Evolutionary conservation across 192 early-diverging fungal species (phyloP).

Genomic region (Neocallimastix lanati): DNA sequence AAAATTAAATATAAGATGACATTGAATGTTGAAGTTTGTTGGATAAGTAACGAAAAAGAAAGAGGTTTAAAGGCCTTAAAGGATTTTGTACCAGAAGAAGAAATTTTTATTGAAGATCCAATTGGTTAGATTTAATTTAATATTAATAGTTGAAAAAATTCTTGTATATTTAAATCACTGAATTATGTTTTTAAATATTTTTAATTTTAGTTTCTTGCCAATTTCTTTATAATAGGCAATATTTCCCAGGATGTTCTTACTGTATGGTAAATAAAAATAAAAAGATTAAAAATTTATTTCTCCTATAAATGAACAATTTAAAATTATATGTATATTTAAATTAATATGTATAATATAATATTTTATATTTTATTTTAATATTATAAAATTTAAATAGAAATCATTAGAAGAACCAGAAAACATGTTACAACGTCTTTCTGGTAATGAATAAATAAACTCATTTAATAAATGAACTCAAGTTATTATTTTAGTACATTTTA

Average conservation of each 20-base stretch:
- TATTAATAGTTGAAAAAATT: too few relatives aligned
- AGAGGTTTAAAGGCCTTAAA: background rate
- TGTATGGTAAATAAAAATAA: conserved; percentile 1
- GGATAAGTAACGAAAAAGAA: conserved; percentile 1
- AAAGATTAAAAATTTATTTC: background rate
- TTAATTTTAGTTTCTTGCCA: background rate
- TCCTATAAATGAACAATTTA: too few relatives aligned
- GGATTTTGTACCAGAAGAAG: background rate
- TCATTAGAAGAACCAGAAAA: background rate
- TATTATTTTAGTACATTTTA: too few relatives aligned
- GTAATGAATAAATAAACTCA: background rate
- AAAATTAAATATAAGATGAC: background rate
- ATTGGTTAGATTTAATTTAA: background rate
- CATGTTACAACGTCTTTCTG: background rate
- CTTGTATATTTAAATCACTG: too few relatives aligned
- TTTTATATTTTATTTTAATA: too few relatives aligned
- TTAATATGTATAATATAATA: too few relatives aligned
- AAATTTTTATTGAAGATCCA: background rate
- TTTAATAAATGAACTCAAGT: too few relatives aligned
- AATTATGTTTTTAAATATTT: too few relatives aligned
- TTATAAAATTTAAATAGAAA: too few relatives aligned
- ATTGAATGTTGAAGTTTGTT: background rate
- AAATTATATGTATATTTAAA: too few relatives aligned
- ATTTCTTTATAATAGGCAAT: conserved; percentile 1
- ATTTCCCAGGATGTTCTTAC: background rate